These are phyloP conservation scores for Globisporangium camurandrum DNA, from an alignment of 352 stramenopile species.

Conservation along the genomic window DNA sequence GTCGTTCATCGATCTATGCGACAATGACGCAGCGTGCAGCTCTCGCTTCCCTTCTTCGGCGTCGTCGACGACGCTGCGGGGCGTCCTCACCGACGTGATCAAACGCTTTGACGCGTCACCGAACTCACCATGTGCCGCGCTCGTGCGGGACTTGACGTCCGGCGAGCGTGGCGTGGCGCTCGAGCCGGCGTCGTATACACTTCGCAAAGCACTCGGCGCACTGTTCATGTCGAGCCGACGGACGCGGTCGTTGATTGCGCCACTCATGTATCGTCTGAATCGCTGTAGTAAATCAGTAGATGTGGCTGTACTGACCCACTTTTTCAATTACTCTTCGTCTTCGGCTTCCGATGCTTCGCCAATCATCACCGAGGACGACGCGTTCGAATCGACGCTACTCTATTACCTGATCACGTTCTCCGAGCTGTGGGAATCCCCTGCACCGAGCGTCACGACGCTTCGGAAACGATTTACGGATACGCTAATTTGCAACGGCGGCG, in stretches of 20 bases:
- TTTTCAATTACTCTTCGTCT: slow-evolving; percentile 9
- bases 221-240: no score
- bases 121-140: slow-evolving; percentile 4
- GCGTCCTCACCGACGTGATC: background rate
- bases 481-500: slow-evolving; percentile 17
- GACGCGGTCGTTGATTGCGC: slow-evolving; percentile 24
- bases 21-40: slow-evolving; percentile 12
- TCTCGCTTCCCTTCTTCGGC: slow-evolving; percentile 10
- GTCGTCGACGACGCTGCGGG: slow-evolving; percentile 11
- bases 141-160: slow-evolving; percentile 1
- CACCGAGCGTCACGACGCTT: slow-evolving; percentile 13
- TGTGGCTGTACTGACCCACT: slow-evolving; percentile 15
- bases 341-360: no score
- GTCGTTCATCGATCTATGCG: slow-evolving; percentile 19
- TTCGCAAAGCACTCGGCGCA: no score
- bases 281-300: slow-evolving; percentile 25
- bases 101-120: background rate
- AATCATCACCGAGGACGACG: slow-evolving; percentile 12
- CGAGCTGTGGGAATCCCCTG: slow-evolving; percentile 62
- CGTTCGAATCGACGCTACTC: slow-evolving; percentile 23
- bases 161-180: background rate
- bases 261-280: slow-evolving; percentile 26
- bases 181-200: slow-evolving; percentile 11
- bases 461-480: slow-evolving; percentile 18
- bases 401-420: slow-evolving; percentile 69